These are phyloP conservation scores for Pulicaria dysenterica DNA, from an alignment of 129 eudicot genomes.

Conservation along the genomic window DNA sequence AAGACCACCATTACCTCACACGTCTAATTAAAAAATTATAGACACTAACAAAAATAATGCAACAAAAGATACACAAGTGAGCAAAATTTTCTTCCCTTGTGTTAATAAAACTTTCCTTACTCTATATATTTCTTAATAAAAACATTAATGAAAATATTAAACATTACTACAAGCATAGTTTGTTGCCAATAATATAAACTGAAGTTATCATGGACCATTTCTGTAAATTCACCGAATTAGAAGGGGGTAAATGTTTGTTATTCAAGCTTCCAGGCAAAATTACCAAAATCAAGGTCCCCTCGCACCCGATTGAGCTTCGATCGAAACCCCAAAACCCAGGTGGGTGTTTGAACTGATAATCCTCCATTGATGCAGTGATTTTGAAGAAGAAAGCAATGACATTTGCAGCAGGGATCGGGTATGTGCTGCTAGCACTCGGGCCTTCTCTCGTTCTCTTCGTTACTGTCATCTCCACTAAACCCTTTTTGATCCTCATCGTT, in stretches of 20 bases:
- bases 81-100: too few species aligned
- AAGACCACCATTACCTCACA: too few species aligned
- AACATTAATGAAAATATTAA: too few species aligned
- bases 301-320: slow-evolving; percentile 6
- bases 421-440: slow-evolving; percentile 75
- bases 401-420: slow-evolving; percentile 88
- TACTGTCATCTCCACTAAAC: slow-evolving; percentile 75
- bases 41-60: too few species aligned
- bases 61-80: too few species aligned
- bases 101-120: too few species aligned
- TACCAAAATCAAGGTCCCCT: slow-evolving; percentile 10
- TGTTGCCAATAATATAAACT: too few species aligned
- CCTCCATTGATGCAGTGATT: slow-evolving; percentile 5
- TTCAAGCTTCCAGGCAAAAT: neutral
- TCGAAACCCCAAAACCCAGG: slow-evolving; percentile 26
- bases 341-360: neutral
- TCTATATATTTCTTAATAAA: too few species aligned
- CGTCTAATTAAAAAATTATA: too few species aligned
- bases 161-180: too few species aligned
- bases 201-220: neutral
- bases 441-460: slow-evolving; percentile 86
- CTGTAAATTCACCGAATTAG: neutral
- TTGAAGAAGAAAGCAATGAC: slow-evolving; percentile 51
- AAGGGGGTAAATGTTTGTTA: neutral
- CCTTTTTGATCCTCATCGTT: slow-evolving; percentile 93